Base-by-base conservation (phyloP, 106 monocot genomes). In the Allium fistulosum region DNA sequence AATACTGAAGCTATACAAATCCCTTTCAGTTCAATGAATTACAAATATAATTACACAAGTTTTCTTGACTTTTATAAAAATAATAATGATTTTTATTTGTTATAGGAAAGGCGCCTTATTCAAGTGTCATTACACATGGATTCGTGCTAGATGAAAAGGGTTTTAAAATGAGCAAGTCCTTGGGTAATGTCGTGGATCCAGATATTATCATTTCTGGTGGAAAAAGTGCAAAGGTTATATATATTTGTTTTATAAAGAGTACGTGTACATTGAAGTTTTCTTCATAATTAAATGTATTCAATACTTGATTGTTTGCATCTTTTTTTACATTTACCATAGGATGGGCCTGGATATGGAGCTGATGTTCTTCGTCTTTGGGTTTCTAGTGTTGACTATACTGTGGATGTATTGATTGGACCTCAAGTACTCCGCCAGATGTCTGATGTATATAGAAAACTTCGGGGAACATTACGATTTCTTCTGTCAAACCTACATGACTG, bases 131-230 rank as follows among this genome's bases (percentile, higher is more conserved):
- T 68, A 97, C 97, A 46, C 97, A 97, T 84, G 97, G 97, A 26
- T 97, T 97, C 73, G 97, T 97, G 48, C 73, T 97, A 48, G 97
- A 97, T 79, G 97, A 97, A 67, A 97, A 97, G 87, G 97, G 97
- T 60, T 73, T 82, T 62, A 97, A 97, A 84, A 97, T 97, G 97
- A 99, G 97, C 87, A 99, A 99, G 72, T 99, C 97, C 72, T 81
- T 92, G 62, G 97, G 97, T 55, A 99, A 99, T 80, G 88, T 97
- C 76, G 92, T 97, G 52, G 92, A 97, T 77, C 96, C 96, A n/a
- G 83, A 92, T 17, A 76, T 71, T 15, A 69, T 97, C 13, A 92
- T 99, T 79, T 75, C 53, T 76, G 97, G 85, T 59, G 89, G 97
- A 46, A 82, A 87, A 74, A 80, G 62, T 68, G 47, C 78, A 10